Conservation (phyloP, 2,329 filamentous ascomycete genomes). For the Fusarium bactridioides region DNA sequence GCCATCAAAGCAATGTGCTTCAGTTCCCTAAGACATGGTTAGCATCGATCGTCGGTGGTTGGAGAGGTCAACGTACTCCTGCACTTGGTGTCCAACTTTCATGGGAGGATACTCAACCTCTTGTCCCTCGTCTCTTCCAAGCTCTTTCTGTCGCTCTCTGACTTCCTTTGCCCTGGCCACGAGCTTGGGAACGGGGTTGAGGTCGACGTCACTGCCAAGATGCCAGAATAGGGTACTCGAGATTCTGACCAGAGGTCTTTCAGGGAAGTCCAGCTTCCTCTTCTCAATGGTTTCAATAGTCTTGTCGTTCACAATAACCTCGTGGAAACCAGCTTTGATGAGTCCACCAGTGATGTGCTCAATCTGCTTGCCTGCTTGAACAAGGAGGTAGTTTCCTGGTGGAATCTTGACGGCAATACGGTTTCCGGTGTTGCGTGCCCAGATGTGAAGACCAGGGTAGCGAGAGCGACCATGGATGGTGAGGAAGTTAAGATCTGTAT, state of each 20-base stretch:
- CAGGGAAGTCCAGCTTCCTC: conserved; percentile 52
- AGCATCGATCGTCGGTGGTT: background rate
- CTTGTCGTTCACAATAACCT: conserved; percentile 65
- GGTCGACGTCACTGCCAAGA: conserved; percentile 63
- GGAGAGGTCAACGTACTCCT: conserved; percentile 54
- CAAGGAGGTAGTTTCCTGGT: conserved; percentile 63
- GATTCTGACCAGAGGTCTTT: conserved; percentile 63
- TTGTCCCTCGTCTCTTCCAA: conserved; percentile 63
- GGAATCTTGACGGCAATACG: conserved; percentile 68
- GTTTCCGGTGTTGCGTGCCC: conserved; percentile 68
- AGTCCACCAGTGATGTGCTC: conserved; percentile 68
- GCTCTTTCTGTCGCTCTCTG: conserved; percentile 55
- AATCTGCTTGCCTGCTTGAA: conserved; percentile 70
- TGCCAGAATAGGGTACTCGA: conserved; percentile 70
- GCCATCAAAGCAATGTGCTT: conserved; percentile 63
- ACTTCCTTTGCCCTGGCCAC: conserved; percentile 55
- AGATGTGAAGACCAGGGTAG: conserved; percentile 68
- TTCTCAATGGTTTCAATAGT: conserved; percentile 58
- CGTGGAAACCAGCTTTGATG: conserved; percentile 68
- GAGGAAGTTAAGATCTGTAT: conserved; percentile 71
- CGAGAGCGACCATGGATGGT: conserved; percentile 71
- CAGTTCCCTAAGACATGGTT: conserved; percentile 52
- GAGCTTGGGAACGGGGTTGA: conserved; percentile 59
- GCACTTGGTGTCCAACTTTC: conserved; percentile 68
- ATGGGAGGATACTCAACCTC: conserved; percentile 58